A percentile compares a stretch with the other conserved stretches of the same genome.
Conservation (phyloP, 2,329 filamentous ascomycete species). For the Diaporthe australafricana region DNA sequence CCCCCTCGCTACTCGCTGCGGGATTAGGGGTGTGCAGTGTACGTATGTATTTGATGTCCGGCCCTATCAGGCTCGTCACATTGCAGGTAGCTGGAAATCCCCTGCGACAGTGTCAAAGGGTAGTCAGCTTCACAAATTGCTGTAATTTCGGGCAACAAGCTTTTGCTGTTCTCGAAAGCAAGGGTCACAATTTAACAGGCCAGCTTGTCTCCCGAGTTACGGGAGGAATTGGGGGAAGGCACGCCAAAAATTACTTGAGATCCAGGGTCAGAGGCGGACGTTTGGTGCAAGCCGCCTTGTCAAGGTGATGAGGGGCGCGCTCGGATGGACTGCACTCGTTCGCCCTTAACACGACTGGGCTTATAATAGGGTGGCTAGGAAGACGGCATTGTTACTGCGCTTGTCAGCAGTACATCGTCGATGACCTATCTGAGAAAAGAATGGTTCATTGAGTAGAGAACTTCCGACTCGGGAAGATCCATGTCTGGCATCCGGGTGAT, state of each 20-base stretch:
- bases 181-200: not conserved
- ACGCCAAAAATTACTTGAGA: not conserved
- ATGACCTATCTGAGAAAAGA: conserved; percentile 6
- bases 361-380: conserved; percentile 4
- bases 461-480: conserved; percentile 34
- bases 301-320: not conserved
- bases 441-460: conserved; percentile 11
- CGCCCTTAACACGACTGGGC: not conserved
- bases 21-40: not conserved
- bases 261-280: not conserved
- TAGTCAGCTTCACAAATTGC: not conserved
- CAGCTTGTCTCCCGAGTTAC: not conserved
- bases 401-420: conserved; percentile 8
- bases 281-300: not conserved
- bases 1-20: not conserved
- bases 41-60: not conserved
- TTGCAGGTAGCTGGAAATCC: conserved; percentile 7
- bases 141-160: not conserved
- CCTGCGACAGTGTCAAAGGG: not conserved
- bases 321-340: not conserved
- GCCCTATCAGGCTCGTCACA: not conserved
- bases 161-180: not conserved
- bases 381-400: not conserved
- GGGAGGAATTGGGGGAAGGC: not conserved
- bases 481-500: conserved; percentile 28